Evolutionary conservation across 306 rosid species (phyloP).

Genomic region (Corylus avellana): DNA sequence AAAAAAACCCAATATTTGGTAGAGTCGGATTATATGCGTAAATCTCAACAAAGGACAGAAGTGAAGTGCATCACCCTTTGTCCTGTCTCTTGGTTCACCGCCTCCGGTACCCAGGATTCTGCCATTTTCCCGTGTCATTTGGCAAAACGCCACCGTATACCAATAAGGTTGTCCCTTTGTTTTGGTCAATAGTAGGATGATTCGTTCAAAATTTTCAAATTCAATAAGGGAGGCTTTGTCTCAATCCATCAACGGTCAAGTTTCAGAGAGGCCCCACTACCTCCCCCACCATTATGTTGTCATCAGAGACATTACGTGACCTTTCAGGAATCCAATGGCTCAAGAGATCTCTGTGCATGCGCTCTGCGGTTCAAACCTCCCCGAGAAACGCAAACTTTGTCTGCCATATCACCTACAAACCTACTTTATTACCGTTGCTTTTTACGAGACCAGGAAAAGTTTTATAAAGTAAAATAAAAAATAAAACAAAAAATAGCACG

Average conservation of each 20-base stretch:
- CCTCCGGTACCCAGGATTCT: no score
- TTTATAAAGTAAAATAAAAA: no score
- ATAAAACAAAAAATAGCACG: background rate
- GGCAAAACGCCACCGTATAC: background rate
- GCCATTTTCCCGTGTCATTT: background rate
- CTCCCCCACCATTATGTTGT: background rate
- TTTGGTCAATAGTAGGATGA: background rate
- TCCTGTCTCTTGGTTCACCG: no score
- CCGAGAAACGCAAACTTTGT: background rate
- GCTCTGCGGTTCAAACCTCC: background rate
- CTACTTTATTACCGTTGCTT: background rate
- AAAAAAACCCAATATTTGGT: no score
- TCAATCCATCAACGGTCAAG: background rate
- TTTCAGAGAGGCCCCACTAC: background rate
- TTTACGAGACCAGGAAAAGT: background rate
- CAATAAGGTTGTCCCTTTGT: background rate
- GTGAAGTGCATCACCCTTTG: no score
- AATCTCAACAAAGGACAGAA: no score
- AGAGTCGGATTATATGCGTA: no score
- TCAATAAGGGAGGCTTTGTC: background rate
- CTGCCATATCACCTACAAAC: background rate
- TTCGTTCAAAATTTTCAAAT: background rate
- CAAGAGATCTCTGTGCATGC: background rate
- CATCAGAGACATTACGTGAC: background rate
- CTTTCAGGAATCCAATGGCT: constrained; percentile 3